phyloP scores from a whole-genome alignment of 331 rosid species.

The Acacia pycnantha region DNA sequence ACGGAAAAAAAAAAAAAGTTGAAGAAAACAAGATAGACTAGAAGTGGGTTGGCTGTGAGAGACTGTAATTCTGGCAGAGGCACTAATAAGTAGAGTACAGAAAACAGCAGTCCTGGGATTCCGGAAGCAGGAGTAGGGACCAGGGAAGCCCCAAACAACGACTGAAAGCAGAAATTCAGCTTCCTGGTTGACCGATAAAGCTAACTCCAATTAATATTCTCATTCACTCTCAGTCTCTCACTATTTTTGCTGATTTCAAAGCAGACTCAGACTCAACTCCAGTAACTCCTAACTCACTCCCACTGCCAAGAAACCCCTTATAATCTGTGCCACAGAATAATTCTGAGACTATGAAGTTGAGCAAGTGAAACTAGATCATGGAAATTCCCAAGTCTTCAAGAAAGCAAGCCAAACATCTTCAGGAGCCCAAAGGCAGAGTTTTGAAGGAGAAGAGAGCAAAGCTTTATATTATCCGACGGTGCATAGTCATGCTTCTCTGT shows the following conservation, averaged over 20 bases:
- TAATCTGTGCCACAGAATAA: background rate
- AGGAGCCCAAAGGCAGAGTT: conserved; percentile 36
- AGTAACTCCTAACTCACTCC: conserved; percentile 32
- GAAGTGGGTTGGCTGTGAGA: background rate
- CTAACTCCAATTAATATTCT: conserved; percentile 31
- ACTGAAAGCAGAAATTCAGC: conserved; percentile 49
- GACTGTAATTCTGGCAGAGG: background rate
- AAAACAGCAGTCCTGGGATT: conserved; percentile 67
- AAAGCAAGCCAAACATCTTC: conserved; percentile 31
- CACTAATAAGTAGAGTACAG: background rate
- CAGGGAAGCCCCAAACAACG: conserved; percentile 46
- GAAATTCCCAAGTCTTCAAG: conserved; percentile 42
- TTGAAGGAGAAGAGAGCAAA: conserved; percentile 72
- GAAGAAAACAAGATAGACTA: background rate
- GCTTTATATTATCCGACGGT: conserved; percentile 69
- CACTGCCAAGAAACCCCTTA: background rate
- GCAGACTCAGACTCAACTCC: conserved; percentile 32
- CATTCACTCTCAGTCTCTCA: conserved; percentile 2
- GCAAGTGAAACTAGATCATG: conserved; percentile 35
- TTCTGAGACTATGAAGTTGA: conserved; percentile 6
- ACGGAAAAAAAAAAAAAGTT: background rate
- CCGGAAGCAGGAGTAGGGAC: conserved; percentile 61
- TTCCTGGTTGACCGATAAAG: conserved; percentile 55
- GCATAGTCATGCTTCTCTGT: conserved; percentile 76
- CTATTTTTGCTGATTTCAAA: conserved; percentile 35